phyloP scores from a whole-genome alignment of 106 monocot species.

The Apostasia ramifera region DNA sequence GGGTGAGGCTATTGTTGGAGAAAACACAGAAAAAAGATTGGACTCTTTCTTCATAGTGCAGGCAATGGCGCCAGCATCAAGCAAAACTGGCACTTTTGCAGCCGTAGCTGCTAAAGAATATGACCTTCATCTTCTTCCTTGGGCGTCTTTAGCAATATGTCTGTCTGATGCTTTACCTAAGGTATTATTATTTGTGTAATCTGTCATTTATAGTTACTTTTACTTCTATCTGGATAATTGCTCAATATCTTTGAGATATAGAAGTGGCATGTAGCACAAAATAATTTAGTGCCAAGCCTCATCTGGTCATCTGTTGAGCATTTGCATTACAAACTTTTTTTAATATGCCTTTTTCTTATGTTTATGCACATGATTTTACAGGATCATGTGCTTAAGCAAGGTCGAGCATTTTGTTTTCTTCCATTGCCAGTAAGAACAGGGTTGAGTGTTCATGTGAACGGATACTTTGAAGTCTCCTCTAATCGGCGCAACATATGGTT shows the following conservation, averaged over 20 bases:
- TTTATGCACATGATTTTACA: slow-evolving; percentile 22
- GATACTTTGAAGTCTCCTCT: slow-evolving; percentile 97
- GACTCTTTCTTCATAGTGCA: slow-evolving; percentile 77
- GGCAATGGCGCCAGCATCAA: slow-evolving; percentile 62
- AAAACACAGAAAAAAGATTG: slow-evolving; percentile 38
- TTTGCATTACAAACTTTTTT: not conserved
- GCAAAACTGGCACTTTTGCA: slow-evolving; percentile 70
- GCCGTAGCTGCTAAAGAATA: slow-evolving; percentile 67
- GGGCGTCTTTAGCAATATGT: slow-evolving; percentile 90
- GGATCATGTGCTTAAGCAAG: slow-evolving; percentile 70
- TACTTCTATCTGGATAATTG: too few relatives aligned
- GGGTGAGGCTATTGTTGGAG: slow-evolving; percentile 40
- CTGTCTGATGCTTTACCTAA: slow-evolving; percentile 52
- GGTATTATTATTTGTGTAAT: slow-evolving; percentile 25
- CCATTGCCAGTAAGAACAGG: slow-evolving; percentile 93
- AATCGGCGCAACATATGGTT: slow-evolving; percentile 95
- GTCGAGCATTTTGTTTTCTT: slow-evolving; percentile 91
- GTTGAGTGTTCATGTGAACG: slow-evolving; percentile 84
- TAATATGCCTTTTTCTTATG: not conserved
- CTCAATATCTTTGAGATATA: too few relatives aligned
- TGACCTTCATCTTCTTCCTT: slow-evolving; percentile 83
- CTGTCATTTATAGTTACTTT: too few relatives aligned
- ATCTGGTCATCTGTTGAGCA: too few relatives aligned
- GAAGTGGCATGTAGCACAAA: too few relatives aligned
- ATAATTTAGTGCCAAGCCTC: too few relatives aligned